Evolutionary conservation across 2,329 filamentous ascomycete species (phyloP).

Genomic region (Beauveria sp.): DNA sequence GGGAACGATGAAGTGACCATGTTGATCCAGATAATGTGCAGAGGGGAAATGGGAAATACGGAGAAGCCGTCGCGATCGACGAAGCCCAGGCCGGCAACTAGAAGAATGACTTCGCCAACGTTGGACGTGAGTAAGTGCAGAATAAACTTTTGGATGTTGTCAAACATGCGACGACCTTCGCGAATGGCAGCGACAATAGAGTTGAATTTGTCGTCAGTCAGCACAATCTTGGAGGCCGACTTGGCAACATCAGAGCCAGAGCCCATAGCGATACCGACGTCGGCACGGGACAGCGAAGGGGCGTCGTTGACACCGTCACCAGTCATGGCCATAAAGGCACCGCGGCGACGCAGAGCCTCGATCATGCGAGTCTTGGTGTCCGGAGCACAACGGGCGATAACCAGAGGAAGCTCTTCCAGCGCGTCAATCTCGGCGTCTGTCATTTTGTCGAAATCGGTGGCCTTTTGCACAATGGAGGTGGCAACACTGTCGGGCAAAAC

Average conservation of each 20-base stretch:
- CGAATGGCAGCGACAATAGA: constrained; percentile 77
- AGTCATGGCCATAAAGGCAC: constrained; percentile 76
- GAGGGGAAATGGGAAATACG: constrained; percentile 77
- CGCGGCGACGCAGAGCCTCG: constrained; percentile 71
- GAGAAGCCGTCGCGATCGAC: constrained; percentile 64
- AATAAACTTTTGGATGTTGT: constrained; percentile 85
- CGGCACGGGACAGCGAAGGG: constrained; percentile 69
- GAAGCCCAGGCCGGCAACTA: constrained; percentile 76
- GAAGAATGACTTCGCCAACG: constrained; percentile 72
- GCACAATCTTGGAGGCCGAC: constrained; percentile 70
- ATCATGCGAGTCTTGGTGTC: constrained; percentile 89
- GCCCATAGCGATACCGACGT: constrained; percentile 90
- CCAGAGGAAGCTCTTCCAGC: constrained; percentile 67
- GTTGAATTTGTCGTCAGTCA: constrained; percentile 84
- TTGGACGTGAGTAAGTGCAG: constrained; percentile 74
- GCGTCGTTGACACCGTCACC: constrained; percentile 85
- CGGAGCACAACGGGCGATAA: constrained; percentile 77
- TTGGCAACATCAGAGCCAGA: constrained; percentile 81
- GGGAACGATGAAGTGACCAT: constrained; percentile 85
- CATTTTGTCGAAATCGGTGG: constrained; percentile 70
- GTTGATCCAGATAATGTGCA: constrained; percentile 90
- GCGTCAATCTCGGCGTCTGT: constrained; percentile 68
- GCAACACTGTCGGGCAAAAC: constrained; percentile 54
- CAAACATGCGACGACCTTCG: constrained; percentile 77
- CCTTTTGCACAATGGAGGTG: constrained; percentile 65